Evolutionary conservation across 2,329 filamentous ascomycete genomes (phyloP), one percentile per base, ranked within the genome.

Genomic region (Fusarium tjaetaba): DNA sequence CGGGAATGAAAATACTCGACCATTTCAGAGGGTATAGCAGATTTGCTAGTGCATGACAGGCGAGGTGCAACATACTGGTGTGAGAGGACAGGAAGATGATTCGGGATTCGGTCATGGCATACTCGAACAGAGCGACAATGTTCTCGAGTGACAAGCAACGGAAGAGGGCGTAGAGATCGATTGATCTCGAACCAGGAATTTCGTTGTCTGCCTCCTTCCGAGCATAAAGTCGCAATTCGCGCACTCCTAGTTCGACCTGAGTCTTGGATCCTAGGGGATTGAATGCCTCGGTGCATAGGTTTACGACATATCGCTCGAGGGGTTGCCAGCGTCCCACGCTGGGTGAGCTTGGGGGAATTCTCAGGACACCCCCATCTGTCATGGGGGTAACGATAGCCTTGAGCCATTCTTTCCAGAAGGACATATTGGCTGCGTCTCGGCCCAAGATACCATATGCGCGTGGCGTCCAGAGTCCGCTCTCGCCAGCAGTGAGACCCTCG

Each of bases 371-470:
- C 26, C 96, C 94, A 79, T 97, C 95, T 3, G 92, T 95, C 96
- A 98, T 99, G 34, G 96, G 96, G 28, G 97, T 94, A n/a, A 96
- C 87, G 15, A 98, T 89, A 11, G 96, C 95, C 82, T 94, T 93
- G 53, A 99, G 88, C 96, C 96, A 99, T 81, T 99, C 96, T 82
- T 98, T 98, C 95, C 96, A 99, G 84, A 99, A 98, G 38, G 91
- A 90, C 73, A 95, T 95, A 83, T 97, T 89, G 68, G 91, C 92
- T 18, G 88, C 87, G 80, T 99, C 96, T 71, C 94, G 89, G 39
- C 96, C 96, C 71, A 99, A 87, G 70, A 99, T 92, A 66, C 96
- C 96, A 80, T 97, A 99, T 3, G 96, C 95, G 73, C 96, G 89
- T 24, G 96, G 96, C 57, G 94, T 95, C 96, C 96, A 99, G 68